Base-by-base conservation (phyloP, 768 basidiomycete species). In the Hemileccinum rubropunctum region DNA sequence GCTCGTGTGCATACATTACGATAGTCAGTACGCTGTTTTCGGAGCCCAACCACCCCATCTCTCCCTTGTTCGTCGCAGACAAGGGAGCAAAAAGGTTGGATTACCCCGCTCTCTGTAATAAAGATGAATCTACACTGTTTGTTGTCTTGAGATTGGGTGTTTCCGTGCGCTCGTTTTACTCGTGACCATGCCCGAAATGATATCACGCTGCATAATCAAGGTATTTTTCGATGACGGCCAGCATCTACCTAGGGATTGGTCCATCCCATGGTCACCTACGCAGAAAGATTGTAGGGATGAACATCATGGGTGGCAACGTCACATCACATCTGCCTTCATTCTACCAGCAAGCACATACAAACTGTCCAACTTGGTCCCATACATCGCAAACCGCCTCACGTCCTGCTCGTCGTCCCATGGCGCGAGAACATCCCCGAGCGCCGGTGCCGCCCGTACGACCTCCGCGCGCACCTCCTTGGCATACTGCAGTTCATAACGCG, bases 341-440 rank as follows among this genome's bases (percentile, higher is more conserved):
- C 23, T 38, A 2, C 59, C 50, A 35, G 50, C 52, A 12, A 58
- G 44, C 13, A 32, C 45, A 34, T 66, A 52, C 53, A 67, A 18
- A 46, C 66, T 65, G n/a, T 57, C 54, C 43, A 66, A 18, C 51
- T 68, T 68, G 41, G 56, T 53, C 5, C 14, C 53, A 43, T 64
- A 66, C 65, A 64, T 68, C 12, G 37, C 57, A 26, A 56, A 53
- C n/a, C 58, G 59, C 47, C 63, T 44, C 39, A 2, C 27, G 18
- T 68, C 66, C 28, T 66, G 65, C 20, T 33, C 57, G 12, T 66
- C 61, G 50, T 68, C 61, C 66, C 64, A 66, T 18, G 33, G 49
- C 3, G 59, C 61, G 23, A 66, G 47, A 4, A 55, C 41, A 2
- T 46, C 48, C 6, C 28, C 55, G 15, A 69, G 52, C 15, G 23